Evolutionary conservation across 495 filamentous ascomycete genomes (phyloP), one percentile per base, ranked within the genome.

Genomic region (Neurospora sp.): DNA sequence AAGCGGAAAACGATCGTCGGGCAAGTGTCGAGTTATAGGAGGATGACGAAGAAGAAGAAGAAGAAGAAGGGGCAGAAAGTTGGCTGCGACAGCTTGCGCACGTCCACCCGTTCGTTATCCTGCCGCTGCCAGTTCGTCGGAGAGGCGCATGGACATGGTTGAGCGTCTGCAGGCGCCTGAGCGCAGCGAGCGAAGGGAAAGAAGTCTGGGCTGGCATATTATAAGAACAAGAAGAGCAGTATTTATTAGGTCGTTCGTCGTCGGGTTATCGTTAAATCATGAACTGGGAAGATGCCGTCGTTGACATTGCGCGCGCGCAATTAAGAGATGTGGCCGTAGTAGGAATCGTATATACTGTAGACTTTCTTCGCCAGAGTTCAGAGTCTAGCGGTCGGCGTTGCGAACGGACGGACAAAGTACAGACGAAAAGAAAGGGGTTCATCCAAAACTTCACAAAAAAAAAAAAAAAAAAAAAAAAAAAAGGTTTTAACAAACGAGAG

Each of bases 31-130:
- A 70, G 44, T 70, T 9, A 38, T 61, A 31, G 53, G 12, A 27
- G n/a, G 20, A 53, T 18, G 44, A 7, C 42, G 42, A 10, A 20
- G 4, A 9, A 8, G 18, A 46, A 18, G 44, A n/a, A 18, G 42
- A 46, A 18, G 44, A n/a, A 18, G 42, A 46, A 46, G 42, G n/a
- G n/a, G n/a, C n/a, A n/a, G 42, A 72, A 27, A 77, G 59, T 61
- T 80, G 80, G 41, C 74, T 81, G 76, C 84, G 84, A 74, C 84
- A 86, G 53, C 76, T 81, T 70, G 80, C 76, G 71, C 84, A 86
- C 12, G 82, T 85, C 84, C 80, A 82, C 53, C 53, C 53, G 53
- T 44, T 69, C 39, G 71, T 20, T 37, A 38, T 46, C 71, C 70
- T 78, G 74, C 70, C 76, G 75, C 46, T 73, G 27, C 75, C 10